These are phyloP conservation scores for Barnettozyma populi DNA, from an alignment of 805 yeast species.

Conservation along the genomic window DNA sequence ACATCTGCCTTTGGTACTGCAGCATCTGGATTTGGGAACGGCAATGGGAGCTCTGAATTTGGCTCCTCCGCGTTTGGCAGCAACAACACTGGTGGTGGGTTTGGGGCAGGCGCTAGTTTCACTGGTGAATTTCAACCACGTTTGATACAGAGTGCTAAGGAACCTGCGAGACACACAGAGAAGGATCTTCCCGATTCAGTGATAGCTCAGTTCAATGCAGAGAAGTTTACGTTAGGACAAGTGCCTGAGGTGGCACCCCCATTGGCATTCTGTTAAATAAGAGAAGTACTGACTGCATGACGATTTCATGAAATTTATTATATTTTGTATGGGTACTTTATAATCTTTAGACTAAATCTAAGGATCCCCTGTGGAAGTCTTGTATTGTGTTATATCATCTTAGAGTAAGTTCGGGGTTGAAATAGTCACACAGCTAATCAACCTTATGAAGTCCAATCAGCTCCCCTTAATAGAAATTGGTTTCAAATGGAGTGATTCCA, in stretches of 20 bases:
- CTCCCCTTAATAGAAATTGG: too few relatives aligned
- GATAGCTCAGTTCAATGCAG: slow-evolving; percentile 41
- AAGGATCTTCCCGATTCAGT: slow-evolving; percentile 41
- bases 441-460: too few relatives aligned
- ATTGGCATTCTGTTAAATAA: slow-evolving; percentile 31
- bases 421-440: too few relatives aligned
- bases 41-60: slow-evolving; percentile 4
- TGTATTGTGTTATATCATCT: too few relatives aligned
- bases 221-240: slow-evolving; percentile 47
- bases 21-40: neutral
- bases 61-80: slow-evolving; percentile 9
- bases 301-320: too few relatives aligned
- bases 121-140: slow-evolving; percentile 16
- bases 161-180: slow-evolving; percentile 25
- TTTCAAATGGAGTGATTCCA: too few relatives aligned
- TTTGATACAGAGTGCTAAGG: slow-evolving; percentile 31
- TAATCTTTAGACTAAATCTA: too few relatives aligned
- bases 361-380: too few relatives aligned
- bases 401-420: too few relatives aligned
- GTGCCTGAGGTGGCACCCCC: slow-evolving; percentile 79
- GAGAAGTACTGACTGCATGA: neutral
- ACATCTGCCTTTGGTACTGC: slow-evolving; percentile 18
- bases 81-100: neutral
- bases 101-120: slow-evolving; percentile 1
- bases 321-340: too few relatives aligned